Evolutionary conservation across 2,329 filamentous ascomycete genomes (phyloP), one percentile per base, ranked within the genome.

Genomic region (Cladosporium cucumerinum): DNA sequence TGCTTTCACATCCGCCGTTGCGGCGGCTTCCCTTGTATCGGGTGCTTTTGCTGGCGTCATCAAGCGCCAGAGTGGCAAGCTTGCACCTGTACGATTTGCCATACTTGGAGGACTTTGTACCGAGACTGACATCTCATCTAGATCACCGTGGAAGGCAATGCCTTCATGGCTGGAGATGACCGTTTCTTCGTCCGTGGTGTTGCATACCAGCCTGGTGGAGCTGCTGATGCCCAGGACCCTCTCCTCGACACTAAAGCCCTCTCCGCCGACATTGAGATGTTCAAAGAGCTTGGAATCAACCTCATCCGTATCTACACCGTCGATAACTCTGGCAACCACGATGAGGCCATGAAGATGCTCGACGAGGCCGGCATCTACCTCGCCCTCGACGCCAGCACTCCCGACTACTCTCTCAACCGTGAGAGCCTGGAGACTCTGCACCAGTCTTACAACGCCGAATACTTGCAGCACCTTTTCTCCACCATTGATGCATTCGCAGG

Each of bases 281-380:
- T 97, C 86, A 86, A 90, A 82, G 85, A 92, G 69, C 84, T 97
- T 57, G 92, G 92, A 60, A 82, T 96, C 80, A 97, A 97, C 84
- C 92, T 92, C 21, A 85, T 97, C 76, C 92, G 93, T 78, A 90
- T 96, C 68, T 97, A 97, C 84, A 92, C 90, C n/a, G 88, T 95
- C 71, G 93, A 97, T 82, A 97, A 96, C 85, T 88, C 87, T 63
- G 80, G 83, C 72, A 80, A 89, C 77, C 93, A 97, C 80, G 88
- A 93, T 71, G 85, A 87, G 68, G 97, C 93, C 82, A 97, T 97
- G 93, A 81, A 84, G 66, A 82, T 86, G 59, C 84, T 96, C 67
- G 88, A 87, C 60, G 90, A 91, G 71, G 93, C 92, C 66, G 91
- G 91, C 72, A 97, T 97, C 82, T 97, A 97, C 82, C 86, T 96